Percentiles rank a stretch among this genome's conserved stretches.
phyloP scores from a whole-genome alignment of 2,329 filamentous ascomycete species.

The Apiospora rasikravindrae region DNA sequence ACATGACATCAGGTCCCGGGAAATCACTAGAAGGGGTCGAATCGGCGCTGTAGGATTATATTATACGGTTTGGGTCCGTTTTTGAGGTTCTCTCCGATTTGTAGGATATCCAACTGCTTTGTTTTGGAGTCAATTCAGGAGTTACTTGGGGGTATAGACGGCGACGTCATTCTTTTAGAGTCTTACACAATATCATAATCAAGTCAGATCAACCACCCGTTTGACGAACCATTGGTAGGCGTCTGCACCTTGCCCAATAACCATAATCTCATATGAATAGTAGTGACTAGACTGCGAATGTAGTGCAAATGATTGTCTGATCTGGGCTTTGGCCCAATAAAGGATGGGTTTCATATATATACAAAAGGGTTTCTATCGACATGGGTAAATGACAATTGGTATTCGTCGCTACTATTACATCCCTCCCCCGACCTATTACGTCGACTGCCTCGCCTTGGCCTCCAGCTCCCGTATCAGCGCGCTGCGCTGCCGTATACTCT shows the following conservation, averaged over 20 bases:
- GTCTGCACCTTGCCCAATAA: too few species aligned
- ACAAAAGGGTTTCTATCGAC: too few species aligned
- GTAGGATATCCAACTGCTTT: background rate
- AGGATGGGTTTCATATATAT: too few species aligned
- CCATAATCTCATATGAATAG: too few species aligned
- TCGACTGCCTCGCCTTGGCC: slow-evolving; percentile 25
- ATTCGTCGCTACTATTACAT: too few species aligned
- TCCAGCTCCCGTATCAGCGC: slow-evolving; percentile 33
- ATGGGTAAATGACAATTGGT: too few species aligned
- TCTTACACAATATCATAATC: background rate
- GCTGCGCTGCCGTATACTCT: slow-evolving; percentile 30
- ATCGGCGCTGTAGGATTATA: background rate
- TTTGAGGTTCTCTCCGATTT: background rate
- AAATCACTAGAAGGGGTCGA: background rate
- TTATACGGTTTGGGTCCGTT: background rate
- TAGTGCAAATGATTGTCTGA: too few species aligned
- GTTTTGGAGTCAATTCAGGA: background rate
- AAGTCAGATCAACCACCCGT: background rate
- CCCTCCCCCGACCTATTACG: background rate
- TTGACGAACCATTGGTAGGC: background rate
- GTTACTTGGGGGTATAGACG: background rate
- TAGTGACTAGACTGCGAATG: too few species aligned
- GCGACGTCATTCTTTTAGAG: background rate
- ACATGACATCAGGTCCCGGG: background rate
- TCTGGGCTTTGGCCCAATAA: too few species aligned